Evolutionary conservation across 768 basidiomycete genomes (phyloP).

Genomic region (Termitomyces sp.): DNA sequence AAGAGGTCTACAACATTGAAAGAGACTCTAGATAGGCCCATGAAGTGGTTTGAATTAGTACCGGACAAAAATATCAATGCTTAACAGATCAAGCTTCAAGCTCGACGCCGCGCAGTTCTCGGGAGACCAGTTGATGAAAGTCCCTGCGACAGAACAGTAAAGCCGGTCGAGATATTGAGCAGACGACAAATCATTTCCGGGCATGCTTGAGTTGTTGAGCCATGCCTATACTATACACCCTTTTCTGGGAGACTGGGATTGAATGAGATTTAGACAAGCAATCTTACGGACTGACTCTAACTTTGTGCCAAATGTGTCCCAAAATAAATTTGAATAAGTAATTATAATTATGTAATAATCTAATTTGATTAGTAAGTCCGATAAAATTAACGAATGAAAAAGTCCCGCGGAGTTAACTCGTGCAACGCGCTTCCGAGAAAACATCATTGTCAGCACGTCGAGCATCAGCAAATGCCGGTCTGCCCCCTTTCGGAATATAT

Average conservation of each 20-base stretch:
- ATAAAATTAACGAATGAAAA: too few relatives aligned
- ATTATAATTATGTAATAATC: too few relatives aligned
- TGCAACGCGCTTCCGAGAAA: too few relatives aligned
- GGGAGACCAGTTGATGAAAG: slow-evolving; percentile 9
- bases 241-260: neutral
- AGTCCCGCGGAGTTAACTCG: too few relatives aligned
- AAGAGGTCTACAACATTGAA: neutral
- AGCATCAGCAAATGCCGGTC: too few relatives aligned
- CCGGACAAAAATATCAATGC: neutral
- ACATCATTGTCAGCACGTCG: too few relatives aligned
- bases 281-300: too few relatives aligned
- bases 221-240: neutral
- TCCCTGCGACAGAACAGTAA: neutral
- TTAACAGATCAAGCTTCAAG: slow-evolving; percentile 9
- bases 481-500: too few relatives aligned
- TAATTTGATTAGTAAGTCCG: too few relatives aligned
- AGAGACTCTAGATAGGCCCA: neutral
- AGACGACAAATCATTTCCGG: neutral
- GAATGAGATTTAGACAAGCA: neutral
- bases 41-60: neutral
- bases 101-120: slow-evolving; percentile 1
- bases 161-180: neutral
- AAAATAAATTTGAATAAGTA: too few relatives aligned
- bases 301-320: too few relatives aligned
- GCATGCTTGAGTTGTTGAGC: neutral